phyloP scores from a whole-genome alignment of 495 filamentous ascomycete species.

The Ramalina intermedia region DNA sequence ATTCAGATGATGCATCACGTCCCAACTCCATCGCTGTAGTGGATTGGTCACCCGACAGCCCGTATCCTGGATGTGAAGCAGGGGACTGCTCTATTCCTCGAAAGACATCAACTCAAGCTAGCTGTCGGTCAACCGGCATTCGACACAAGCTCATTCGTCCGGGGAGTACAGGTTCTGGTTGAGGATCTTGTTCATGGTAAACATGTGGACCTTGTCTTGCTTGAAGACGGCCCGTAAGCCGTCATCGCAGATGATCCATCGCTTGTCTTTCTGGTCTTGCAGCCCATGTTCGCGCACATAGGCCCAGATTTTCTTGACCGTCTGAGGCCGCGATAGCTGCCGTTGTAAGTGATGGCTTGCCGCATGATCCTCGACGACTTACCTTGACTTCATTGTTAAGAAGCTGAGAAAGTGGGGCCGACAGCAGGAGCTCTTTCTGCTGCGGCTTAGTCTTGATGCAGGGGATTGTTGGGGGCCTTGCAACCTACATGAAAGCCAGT shows the following conservation, averaged over 20 bases:
- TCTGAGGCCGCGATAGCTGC: constrained; percentile 81
- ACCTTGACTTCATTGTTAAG: constrained; percentile 48
- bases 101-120: too few species aligned
- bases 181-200: constrained; percentile 85
- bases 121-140: too few species aligned
- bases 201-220: constrained; percentile 86
- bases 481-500: constrained; percentile 53
- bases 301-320: constrained; percentile 88
- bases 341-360: background rate
- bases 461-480: constrained; percentile 1
- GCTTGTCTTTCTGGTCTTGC: constrained; percentile 80
- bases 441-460: background rate
- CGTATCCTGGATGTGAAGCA: background rate
- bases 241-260: constrained; percentile 87
- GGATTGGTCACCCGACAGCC: too few species aligned
- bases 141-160: constrained; percentile 34
- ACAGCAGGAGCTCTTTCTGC: constrained; percentile 54
- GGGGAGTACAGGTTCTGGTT: constrained; percentile 50
- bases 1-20: too few species aligned
- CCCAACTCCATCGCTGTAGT: too few species aligned
- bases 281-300: constrained; percentile 79
- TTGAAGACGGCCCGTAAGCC: constrained; percentile 82
- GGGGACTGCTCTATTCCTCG: too few species aligned
- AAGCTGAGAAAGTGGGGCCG: constrained; percentile 48
- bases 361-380: constrained; percentile 8